A percentile compares a stretch with the other conserved stretches of the same genome.
Conservation (phyloP, 2,329 filamentous ascomycete species). For the Piedraia hortae region DNA sequence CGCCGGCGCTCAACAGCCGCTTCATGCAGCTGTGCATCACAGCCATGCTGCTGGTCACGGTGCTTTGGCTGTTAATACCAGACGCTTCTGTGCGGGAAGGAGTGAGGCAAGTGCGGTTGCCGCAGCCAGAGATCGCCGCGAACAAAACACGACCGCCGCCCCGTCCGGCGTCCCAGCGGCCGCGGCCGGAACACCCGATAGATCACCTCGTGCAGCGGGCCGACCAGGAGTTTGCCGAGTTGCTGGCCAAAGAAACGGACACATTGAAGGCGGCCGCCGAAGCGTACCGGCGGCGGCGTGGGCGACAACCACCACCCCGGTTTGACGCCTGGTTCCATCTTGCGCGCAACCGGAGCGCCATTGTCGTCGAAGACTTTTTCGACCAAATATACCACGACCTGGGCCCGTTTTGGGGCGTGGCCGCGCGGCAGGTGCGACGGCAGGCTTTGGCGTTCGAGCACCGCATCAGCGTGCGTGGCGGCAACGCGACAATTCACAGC, state of each 20-base stretch:
- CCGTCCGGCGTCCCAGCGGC: conserved; percentile 1
- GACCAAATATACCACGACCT: conserved; percentile 24
- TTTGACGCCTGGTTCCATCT: conserved; percentile 23
- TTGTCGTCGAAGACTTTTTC: conserved; percentile 24
- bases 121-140: conserved; percentile 1
- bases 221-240: conserved; percentile 8
- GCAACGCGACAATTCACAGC: conserved; percentile 11
- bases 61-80: conserved; percentile 6
- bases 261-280: conserved; percentile 14
- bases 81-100: too few relatives aligned
- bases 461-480: conserved; percentile 16
- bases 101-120: too few relatives aligned
- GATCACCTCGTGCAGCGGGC: conserved; percentile 13
- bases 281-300: conserved; percentile 18
- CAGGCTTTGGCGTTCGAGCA: conserved; percentile 15
- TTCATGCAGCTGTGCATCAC: conserved; percentile 9
- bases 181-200: conserved; percentile 13
- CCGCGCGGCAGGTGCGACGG: conserved; percentile 16
- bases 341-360: conserved; percentile 15
- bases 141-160: background rate
- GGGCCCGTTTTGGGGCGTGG: conserved; percentile 22
- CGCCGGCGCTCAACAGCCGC: conserved; percentile 9
- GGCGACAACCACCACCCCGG: conserved; percentile 22
- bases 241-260: conserved; percentile 14
- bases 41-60: conserved; percentile 5